These are phyloP conservation scores for Dictyostelium capitatum DNA, from an alignment of 78 protist genomes.

Conservation along the genomic window DNA sequence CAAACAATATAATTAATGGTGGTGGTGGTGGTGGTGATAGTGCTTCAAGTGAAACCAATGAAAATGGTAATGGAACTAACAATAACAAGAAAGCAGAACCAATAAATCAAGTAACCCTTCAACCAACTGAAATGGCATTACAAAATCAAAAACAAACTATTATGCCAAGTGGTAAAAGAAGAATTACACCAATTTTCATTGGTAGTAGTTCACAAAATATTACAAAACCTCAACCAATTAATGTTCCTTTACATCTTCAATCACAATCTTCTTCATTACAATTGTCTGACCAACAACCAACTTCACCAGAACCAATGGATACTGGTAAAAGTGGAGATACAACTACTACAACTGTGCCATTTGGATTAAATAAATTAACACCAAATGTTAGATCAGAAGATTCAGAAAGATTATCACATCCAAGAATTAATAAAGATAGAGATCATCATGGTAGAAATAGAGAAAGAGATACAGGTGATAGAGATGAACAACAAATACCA, in stretches of 20 bases:
- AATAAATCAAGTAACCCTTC: not conserved
- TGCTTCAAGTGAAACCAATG: not conserved
- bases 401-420: not conserved
- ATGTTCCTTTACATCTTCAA: constrained; percentile 52
- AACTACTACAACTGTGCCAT: constrained; percentile 3
- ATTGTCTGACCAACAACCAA: not conserved
- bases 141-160: constrained; percentile 68
- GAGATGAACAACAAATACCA: not conserved
- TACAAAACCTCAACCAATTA: constrained; percentile 57
- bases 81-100: too few relatives aligned
- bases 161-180: constrained; percentile 29
- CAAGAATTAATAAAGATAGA: not conserved
- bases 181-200: constrained; percentile 73
- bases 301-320: not conserved
- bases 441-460: not conserved
- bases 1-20: too few relatives aligned
- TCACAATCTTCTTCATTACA: constrained; percentile 3
- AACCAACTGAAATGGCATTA: constrained; percentile 58
- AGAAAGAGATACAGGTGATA: constrained; percentile 15
- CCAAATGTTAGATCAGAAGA: not conserved
- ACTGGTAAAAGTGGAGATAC: not conserved
- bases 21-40: not conserved
- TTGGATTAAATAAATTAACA: constrained; percentile 6
- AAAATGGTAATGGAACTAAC: not conserved
- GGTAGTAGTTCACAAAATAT: constrained; percentile 32